phyloP scores from a whole-genome alignment of 2,329 filamentous ascomycete species.

The Paecilomyces fulvus region DNA sequence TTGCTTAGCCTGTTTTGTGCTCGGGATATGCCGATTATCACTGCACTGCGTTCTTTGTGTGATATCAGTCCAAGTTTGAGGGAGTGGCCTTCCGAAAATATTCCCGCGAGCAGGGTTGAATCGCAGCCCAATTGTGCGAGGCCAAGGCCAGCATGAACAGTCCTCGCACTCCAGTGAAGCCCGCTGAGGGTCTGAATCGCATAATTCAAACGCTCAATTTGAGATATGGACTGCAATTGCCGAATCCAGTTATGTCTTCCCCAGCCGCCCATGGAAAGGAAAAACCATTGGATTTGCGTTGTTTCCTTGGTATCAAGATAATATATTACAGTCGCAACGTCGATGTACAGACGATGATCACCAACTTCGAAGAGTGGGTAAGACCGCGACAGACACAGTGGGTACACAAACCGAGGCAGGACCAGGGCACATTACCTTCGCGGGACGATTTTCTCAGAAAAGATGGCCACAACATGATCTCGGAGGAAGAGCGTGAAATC shows the following conservation, averaged over 20 bases:
- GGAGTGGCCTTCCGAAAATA: background rate
- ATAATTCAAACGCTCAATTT: constrained; percentile 26
- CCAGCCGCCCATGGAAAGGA: constrained; percentile 9
- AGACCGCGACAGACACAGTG: constrained; percentile 10
- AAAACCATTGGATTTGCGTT: constrained; percentile 13
- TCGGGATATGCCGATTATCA: background rate
- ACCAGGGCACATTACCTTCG: constrained; percentile 16
- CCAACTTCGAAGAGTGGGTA: constrained; percentile 25
- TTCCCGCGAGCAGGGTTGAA: background rate
- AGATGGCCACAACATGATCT: constrained; percentile 8
- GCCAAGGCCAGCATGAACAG: background rate
- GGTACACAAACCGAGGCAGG: constrained; percentile 18
- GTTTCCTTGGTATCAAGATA: constrained; percentile 18
- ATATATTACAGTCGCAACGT: constrained; percentile 21
- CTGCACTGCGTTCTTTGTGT: background rate
- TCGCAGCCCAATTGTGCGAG: background rate
- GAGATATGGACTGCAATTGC: constrained; percentile 26
- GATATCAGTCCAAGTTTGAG: background rate
- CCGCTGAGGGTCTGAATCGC: constrained; percentile 14
- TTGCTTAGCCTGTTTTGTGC: background rate
- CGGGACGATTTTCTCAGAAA: constrained; percentile 11
- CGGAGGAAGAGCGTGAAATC: constrained; percentile 13
- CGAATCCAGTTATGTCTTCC: constrained; percentile 13
- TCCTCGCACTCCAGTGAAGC: constrained; percentile 14
- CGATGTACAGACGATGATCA: constrained; percentile 16